Percentiles rank a stretch among this genome's conserved stretches.
Conservation (phyloP, 163 green algal genomes). For the Smithsoniella earleae region DNA sequence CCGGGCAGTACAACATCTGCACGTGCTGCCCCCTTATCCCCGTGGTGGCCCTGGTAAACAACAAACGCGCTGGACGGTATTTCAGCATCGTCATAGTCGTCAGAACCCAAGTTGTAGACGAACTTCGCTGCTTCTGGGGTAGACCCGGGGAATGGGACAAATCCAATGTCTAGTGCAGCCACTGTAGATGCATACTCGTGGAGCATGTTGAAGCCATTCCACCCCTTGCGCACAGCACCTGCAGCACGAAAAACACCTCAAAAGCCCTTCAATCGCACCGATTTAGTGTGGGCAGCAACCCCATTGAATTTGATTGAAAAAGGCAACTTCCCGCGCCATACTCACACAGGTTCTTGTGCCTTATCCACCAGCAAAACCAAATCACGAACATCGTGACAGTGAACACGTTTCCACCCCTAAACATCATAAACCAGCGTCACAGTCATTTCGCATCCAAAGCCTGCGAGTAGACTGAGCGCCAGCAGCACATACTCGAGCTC, state of each 20-base stretch:
- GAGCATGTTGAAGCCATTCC: slow-evolving; percentile 95
- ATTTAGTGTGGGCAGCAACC: no score
- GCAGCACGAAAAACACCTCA: neutral
- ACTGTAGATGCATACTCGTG: slow-evolving; percentile 78
- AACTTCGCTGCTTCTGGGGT: slow-evolving; percentile 55
- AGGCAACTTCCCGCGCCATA: no score
- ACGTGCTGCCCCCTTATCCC: slow-evolving; percentile 78
- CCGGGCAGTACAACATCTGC: slow-evolving; percentile 89
- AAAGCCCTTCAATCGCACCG: no score
- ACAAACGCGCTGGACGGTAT: slow-evolving; percentile 85
- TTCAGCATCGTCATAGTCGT: slow-evolving; percentile 69
- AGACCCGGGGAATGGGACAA: slow-evolving; percentile 51
- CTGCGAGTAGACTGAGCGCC: no score
- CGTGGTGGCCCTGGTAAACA: slow-evolving; percentile 95
- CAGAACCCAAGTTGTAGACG: slow-evolving; percentile 87
- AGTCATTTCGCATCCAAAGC: no score
- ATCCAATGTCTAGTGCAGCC: slow-evolving; percentile 89
- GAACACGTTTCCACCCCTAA: no score
- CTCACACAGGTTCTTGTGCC: no score
- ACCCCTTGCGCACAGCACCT: slow-evolving; percentile 71
- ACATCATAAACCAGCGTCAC: no score
- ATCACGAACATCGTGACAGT: no score
- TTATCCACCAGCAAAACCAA: no score
- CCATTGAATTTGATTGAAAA: no score
- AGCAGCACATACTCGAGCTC: no score